Base-by-base conservation (phyloP, 441 rosid genomes). In the Populus hybrid region DNA sequence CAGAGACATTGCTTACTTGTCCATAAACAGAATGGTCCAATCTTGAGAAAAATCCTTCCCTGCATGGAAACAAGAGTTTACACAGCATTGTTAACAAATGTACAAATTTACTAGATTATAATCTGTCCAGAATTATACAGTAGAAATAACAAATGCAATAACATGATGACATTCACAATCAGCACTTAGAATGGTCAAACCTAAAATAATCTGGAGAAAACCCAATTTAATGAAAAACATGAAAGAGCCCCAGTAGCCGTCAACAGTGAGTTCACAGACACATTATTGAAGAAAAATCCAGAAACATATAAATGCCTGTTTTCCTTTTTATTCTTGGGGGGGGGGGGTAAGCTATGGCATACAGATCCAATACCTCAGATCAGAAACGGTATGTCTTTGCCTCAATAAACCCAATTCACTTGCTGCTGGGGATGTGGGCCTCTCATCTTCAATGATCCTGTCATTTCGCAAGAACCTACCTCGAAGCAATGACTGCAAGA, bases 391-490 rank as follows among this genome's bases (percentile, higher is more conserved):
- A 59, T 93, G 97, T 78, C 92, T 89, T 82, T 91, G 92, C 88
- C 97, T 90, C 86, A 93, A 78, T 77, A 93, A 88, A 35, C 98
- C 99, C 78, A 95, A 85, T 84, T 95, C 99, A 80, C 89, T 85
- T 77, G 93, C 98, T n/a, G 99, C 95, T 18, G 83, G 79, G 24
- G 97, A 89, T 73, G 87, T 74, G 40, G 90, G 87, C 82, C 92
- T 89, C 79, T 84, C 88, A 80, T 81, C 86, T 81, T 84, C 89
- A 76, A 81, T 80, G 76, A 80, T 76, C 85, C 88, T 86, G 77
- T 84, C 89, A 91, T 89, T 91, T 75, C 94, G 93, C 90, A 95
- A 86, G 88, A 95, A 95, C 82, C 97, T 87, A 64, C 97, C 99
- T 85, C 98, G 85, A 23, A 95, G 90, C 76, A 94, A 82, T 78